phyloP scores from a whole-genome alignment of 805 yeast genomes.

The Hanseniaspora clermontiae region DNA sequence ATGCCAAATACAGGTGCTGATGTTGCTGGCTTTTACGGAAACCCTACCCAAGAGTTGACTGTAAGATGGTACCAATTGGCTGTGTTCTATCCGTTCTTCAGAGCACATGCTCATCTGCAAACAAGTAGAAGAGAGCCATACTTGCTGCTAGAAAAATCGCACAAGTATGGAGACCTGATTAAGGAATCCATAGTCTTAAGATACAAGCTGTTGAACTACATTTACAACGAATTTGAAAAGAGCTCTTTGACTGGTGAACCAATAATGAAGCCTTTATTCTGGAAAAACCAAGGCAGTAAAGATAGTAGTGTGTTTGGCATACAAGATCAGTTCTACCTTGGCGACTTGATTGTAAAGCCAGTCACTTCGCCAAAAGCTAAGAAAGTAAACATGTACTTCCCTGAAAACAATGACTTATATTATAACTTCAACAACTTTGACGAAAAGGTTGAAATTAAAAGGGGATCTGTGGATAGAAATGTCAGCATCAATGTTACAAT shows the following conservation, averaged over 20 bases:
- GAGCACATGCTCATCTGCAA: constrained; percentile 95
- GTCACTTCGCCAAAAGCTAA: constrained; percentile 44
- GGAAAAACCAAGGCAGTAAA: constrained; percentile 38
- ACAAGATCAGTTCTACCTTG: constrained; percentile 77
- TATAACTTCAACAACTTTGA: constrained; percentile 39
- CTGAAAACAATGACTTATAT: constrained; percentile 38
- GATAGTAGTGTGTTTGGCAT: constrained; percentile 36
- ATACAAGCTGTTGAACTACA: constrained; percentile 61
- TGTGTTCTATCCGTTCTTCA: constrained; percentile 88
- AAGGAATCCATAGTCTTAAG: constrained; percentile 62
- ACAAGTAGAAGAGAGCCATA: constrained; percentile 88
- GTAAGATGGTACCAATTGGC: constrained; percentile 95
- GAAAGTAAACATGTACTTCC: constrained; percentile 27
- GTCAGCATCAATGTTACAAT: constrained; percentile 33
- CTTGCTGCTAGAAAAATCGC: constrained; percentile 50
- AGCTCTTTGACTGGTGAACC: constrained; percentile 54
- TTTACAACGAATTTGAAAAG: constrained; percentile 67
- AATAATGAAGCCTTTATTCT: constrained; percentile 55
- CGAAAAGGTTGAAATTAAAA: constrained; percentile 29
- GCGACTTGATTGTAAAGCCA: constrained; percentile 73
- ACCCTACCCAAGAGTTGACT: constrained; percentile 69
- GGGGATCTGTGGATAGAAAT: constrained; percentile 19
- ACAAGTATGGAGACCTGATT: constrained; percentile 45
- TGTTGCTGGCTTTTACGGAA: constrained; percentile 91
- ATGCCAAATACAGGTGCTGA: constrained; percentile 94